Base-by-base conservation (phyloP, 164 flowering plant genomes). In the Annona cherimola region DNA sequence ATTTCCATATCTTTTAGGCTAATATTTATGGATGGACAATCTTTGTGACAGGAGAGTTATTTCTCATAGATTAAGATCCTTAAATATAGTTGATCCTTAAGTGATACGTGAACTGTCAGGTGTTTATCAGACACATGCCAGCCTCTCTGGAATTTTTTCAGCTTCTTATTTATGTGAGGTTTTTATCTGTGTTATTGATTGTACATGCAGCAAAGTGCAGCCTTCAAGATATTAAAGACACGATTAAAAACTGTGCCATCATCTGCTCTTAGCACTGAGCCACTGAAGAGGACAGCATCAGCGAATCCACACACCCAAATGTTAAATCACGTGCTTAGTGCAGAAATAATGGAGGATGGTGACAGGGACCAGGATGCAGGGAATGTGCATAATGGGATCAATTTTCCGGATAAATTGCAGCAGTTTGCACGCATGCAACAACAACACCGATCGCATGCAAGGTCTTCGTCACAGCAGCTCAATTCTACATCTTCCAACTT, bases 191-290 rank as follows among this genome's bases (percentile, higher is more conserved):
- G 2, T 50, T 5, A 4, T 68, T 67, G 5, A 76, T 40, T 20
- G 65, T 76, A 14, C 26, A 57, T 71, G 85, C 93, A 95, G 99
- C 99, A 93, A 95, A 95, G 98, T 83, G 86, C 87, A 4, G 98
- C 98, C 67, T 95, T 95, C 79, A 93, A 89, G 83, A 88, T 88
- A 71, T 78, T 93, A 60, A 77, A 87, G 59, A 95, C 94, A 69
- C 87, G 98, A 46, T 76, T 95, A 72, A 91, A 81, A 79, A 86
- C 96, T 45, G 91, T 95, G 16, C 98, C 97, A 68, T 74, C 96
- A 26, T 85, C 80, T 77, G 82, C 89, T 45, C 84, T 91, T 74
- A 85, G 67, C 70, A 83, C 83, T 54, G 92, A 87, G 69, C 91
- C 85, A 68, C 19, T 84, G 63, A 82, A 70, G 69, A 70, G 60